phyloP scores from a whole-genome alignment of 2,329 filamentous ascomycete genomes.

The Aspergillus tubingensis region DNA sequence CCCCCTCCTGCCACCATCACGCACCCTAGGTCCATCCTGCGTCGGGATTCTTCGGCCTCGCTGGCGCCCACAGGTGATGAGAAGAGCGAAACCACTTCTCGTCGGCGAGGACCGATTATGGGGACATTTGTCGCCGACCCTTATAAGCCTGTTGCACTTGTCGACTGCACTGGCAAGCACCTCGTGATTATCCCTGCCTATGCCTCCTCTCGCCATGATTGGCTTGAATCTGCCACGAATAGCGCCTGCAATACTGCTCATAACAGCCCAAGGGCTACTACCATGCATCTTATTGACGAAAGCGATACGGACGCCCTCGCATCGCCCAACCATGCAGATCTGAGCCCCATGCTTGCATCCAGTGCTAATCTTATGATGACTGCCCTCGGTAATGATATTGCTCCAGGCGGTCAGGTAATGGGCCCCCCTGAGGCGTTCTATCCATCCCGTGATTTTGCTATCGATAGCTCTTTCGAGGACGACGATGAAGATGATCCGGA shows the following conservation, averaged over 20 bases:
- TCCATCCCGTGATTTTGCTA: constrained; percentile 59
- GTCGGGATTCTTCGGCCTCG: constrained; percentile 49
- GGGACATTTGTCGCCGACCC: constrained; percentile 52
- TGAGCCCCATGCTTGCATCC: constrained; percentile 63
- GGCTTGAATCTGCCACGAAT: constrained; percentile 46
- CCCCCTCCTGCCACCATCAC: constrained; percentile 51
- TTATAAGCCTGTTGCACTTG: constrained; percentile 50
- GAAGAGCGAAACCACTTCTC: constrained; percentile 33
- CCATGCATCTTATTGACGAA: constrained; percentile 44
- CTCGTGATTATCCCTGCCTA: constrained; percentile 52
- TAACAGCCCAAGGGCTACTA: constrained; percentile 45
- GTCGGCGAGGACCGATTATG: constrained; percentile 49
- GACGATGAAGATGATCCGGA: constrained; percentile 67
- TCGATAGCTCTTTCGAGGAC: constrained; percentile 62
- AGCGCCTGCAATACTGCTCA: constrained; percentile 46
- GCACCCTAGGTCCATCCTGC: constrained; percentile 53
- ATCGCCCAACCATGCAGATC: constrained; percentile 39
- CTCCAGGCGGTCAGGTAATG: constrained; percentile 62
- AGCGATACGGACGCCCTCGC: constrained; percentile 47
- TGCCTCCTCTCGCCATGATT: constrained; percentile 49
- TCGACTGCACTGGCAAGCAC: constrained; percentile 51
- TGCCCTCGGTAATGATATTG: constrained; percentile 59
- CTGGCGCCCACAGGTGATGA: constrained; percentile 47
- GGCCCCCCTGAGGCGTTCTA: constrained; percentile 77
- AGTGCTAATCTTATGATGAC: constrained; percentile 78